phyloP scores from a whole-genome alignment of 2,329 filamentous ascomycete genomes.

The Ophiostoma sp. region DNA sequence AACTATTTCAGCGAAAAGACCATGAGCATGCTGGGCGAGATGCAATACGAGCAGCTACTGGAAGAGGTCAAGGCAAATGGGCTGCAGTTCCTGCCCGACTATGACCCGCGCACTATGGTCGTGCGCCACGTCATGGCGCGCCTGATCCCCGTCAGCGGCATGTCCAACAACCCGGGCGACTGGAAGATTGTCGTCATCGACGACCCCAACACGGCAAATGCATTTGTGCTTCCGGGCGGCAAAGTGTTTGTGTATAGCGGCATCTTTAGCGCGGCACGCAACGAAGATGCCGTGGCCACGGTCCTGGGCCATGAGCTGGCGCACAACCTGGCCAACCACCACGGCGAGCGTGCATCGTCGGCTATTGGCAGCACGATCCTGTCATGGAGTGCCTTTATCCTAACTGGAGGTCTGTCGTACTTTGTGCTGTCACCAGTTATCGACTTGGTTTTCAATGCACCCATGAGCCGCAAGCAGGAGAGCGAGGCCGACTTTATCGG shows the following conservation, averaged over 20 bases:
- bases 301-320: conserved; percentile 77
- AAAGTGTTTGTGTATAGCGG: conserved; percentile 77
- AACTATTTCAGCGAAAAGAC: conserved; percentile 57
- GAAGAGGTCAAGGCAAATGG: conserved; percentile 48
- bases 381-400: conserved; percentile 45
- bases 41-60: conserved; percentile 54
- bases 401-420: conserved; percentile 42
- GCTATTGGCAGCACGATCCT: conserved; percentile 50
- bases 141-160: conserved; percentile 62
- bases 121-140: conserved; percentile 61
- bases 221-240: conserved; percentile 71
- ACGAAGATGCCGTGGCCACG: conserved; percentile 65
- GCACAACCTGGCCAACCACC: conserved; percentile 66
- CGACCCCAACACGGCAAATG: conserved; percentile 60
- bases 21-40: conserved; percentile 49
- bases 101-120: conserved; percentile 51
- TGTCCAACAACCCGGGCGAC: conserved; percentile 43
- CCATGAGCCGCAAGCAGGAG: conserved; percentile 67
- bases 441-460: conserved; percentile 60
- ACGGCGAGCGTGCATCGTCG: conserved; percentile 57
- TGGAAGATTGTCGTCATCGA: conserved; percentile 75
- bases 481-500: conserved; percentile 77
- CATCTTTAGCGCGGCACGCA: conserved; percentile 60
- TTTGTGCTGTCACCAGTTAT: conserved; percentile 46
- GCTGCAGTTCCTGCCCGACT: conserved; percentile 52